Evolutionary conservation across 2,329 filamentous ascomycete genomes (phyloP).

Genomic region (Dryadomyces quercus-mongolicae): DNA sequence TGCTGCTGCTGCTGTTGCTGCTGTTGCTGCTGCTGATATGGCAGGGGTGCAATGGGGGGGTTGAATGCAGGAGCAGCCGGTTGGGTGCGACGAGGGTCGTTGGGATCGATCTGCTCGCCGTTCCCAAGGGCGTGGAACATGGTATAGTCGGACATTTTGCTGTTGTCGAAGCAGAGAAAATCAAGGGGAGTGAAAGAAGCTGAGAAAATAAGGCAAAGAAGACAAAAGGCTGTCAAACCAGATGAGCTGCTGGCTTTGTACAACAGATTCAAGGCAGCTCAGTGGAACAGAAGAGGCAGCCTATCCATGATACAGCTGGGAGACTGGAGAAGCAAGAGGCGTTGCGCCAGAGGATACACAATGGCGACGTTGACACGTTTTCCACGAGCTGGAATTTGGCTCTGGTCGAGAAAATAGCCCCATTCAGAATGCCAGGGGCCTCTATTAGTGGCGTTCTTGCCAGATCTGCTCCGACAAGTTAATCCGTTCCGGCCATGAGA

Average conservation of each 20-base stretch:
- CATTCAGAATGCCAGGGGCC: neutral
- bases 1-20: neutral
- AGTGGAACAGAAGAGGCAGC: neutral
- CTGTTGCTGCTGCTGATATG: slow-evolving; percentile 32
- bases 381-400: neutral
- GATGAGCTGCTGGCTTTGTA: neutral
- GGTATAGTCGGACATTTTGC: slow-evolving; percentile 29
- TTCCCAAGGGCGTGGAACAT: slow-evolving; percentile 40
- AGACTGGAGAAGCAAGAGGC: neutral
- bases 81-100: slow-evolving; percentile 36
- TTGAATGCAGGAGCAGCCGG: slow-evolving; percentile 32
- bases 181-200: neutral
- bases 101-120: slow-evolving; percentile 36
- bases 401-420: neutral
- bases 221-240: neutral
- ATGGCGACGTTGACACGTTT: slow-evolving; percentile 8
- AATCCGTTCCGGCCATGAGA: slow-evolving; percentile 12
- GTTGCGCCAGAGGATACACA: neutral
- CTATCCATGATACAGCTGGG: neutral
- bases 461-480: slow-evolving; percentile 16
- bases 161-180: slow-evolving; percentile 1
- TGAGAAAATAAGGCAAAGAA: neutral
- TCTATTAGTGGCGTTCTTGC: neutral
- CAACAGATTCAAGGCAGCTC: neutral
- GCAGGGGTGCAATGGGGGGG: slow-evolving; percentile 38